A percentile compares a stretch with the other conserved stretches of the same genome.
These are phyloP conservation scores for Leccinum truebloodii DNA, from an alignment of 768 basidiomycete species.

Conservation along the genomic window DNA sequence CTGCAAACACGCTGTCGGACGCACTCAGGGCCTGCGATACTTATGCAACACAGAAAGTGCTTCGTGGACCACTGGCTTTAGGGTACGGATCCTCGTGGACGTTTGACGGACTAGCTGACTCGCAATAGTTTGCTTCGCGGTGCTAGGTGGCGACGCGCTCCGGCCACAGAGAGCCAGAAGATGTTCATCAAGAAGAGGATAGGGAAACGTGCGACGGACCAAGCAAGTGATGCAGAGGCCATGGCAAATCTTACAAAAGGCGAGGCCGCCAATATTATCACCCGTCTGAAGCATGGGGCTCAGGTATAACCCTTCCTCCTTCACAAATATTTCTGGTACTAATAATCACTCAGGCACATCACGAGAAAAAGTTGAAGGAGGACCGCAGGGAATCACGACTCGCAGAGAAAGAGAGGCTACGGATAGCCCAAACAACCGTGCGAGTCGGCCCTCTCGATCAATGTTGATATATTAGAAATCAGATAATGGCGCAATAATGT, in stretches of 20 bases:
- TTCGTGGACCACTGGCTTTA: slow-evolving; percentile 46
- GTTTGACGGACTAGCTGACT: slow-evolving; percentile 6
- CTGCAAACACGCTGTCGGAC: slow-evolving; percentile 53
- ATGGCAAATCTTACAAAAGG: slow-evolving; percentile 66
- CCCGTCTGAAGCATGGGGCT: slow-evolving; percentile 75
- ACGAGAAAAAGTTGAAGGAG: slow-evolving; percentile 52
- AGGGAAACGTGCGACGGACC: slow-evolving; percentile 31
- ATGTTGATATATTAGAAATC: slow-evolving; percentile 11
- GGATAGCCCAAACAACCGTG: slow-evolving; percentile 56
- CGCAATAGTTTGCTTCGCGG: slow-evolving; percentile 53
- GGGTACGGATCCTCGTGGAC: slow-evolving; percentile 43
- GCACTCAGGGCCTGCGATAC: slow-evolving; percentile 72
- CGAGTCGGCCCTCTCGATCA: slow-evolving; percentile 56
- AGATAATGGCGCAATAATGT: neutral
- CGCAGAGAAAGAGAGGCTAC: slow-evolving; percentile 48
- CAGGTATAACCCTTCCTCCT: slow-evolving; percentile 42
- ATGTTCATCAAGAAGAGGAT: slow-evolving; percentile 55
- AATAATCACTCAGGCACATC: slow-evolving; percentile 44
- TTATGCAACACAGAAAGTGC: slow-evolving; percentile 56
- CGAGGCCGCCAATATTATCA: slow-evolving; percentile 76
- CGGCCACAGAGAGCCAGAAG: slow-evolving; percentile 65
- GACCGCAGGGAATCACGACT: slow-evolving; percentile 36
- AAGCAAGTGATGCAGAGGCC: slow-evolving; percentile 20
- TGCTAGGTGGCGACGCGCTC: slow-evolving; percentile 64
- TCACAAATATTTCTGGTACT: slow-evolving; percentile 1